Evolutionary conservation across 441 rosid genomes (phyloP), one percentile per base, ranked within the genome.

Genomic region (Manihot esculenta): DNA sequence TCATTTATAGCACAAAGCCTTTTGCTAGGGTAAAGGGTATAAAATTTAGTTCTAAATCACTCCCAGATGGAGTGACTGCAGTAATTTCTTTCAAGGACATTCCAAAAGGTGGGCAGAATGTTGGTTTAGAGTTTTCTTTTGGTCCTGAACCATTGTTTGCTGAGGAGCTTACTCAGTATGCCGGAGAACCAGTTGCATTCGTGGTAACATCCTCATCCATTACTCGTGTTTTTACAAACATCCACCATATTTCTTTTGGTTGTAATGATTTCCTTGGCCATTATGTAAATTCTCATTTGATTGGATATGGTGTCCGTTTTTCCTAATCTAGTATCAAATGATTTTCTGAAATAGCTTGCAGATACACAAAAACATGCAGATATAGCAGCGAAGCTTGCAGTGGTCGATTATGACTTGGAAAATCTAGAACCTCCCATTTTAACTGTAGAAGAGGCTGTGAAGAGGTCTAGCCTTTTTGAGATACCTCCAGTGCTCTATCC

Each of bases 311-410:
- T 21, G n/a, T 2, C 42, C 17, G 10, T 62, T 56, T 30, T 59
- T 23, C 70, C 50, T 44, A 71, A 59, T 64, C 59, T 67, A 49
- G 54, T 66, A 68, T 12, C 42, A 72, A 72, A 79, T 72, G 27
- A 65, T 45, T 64, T 80, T 73, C 50, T 30, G 1, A 30, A 30
- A 55, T 47, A 95, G 99, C 85, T 95, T 74, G 98, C 98, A 26
- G 90, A 91, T 73, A 84, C 92, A 55, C 97, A 91, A 77, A 93
- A 84, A 78, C 88, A 77, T 72, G 98, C 98, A 64, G 85, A 91
- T 71, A 33, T 78, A 64, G 98, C 95, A 69, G 83, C 93, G 68
- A 77, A 77, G 7, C 83, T 82, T 71, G 93, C 88, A 53, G 78
- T 78, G 56, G 81, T 93, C 56, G 90, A 92, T 62, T 93, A 93